Conservation (phyloP, 257 asterid species). For the Nyctanthes arbortristis region DNA sequence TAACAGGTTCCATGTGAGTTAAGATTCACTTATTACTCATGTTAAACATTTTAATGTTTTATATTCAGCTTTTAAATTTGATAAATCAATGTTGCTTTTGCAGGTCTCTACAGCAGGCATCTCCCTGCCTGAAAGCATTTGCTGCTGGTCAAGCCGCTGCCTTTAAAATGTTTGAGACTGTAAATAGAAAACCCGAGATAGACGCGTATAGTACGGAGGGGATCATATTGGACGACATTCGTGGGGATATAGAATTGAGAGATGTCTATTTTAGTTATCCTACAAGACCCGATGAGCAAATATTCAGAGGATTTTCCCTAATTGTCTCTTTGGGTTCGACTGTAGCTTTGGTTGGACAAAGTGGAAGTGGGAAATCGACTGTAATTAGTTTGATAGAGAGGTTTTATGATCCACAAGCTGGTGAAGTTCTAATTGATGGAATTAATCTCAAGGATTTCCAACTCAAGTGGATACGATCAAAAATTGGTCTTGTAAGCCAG, state of each 20-base stretch:
- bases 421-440: conserved; percentile 61
- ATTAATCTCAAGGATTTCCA: conserved; percentile 59
- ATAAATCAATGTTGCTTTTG: background rate
- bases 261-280: conserved; percentile 67
- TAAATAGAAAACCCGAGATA: conserved; percentile 52
- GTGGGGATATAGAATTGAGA: conserved; percentile 58
- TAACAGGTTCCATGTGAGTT: conserved; percentile 66
- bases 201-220: conserved; percentile 61
- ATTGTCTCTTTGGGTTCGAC: conserved; percentile 54
- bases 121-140: conserved; percentile 67
- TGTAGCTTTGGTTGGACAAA: conserved; percentile 74
- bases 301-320: conserved; percentile 61
- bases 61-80: no score
- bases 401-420: conserved; percentile 72
- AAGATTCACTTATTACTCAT: background rate
- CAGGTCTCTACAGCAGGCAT: conserved; percentile 75
- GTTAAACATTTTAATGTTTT: no score
- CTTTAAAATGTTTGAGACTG: conserved; percentile 68
- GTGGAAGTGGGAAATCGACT: conserved; percentile 85
- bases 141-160: conserved; percentile 77
- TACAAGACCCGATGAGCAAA: conserved; percentile 57
- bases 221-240: conserved; percentile 42
- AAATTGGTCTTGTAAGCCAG: conserved; percentile 77
- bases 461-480: conserved; percentile 70
- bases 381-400: conserved; percentile 71